These are phyloP conservation scores for Cryptosporidium bovis DNA, from an alignment of 169 alveolate genomes.

Conservation along the genomic window DNA sequence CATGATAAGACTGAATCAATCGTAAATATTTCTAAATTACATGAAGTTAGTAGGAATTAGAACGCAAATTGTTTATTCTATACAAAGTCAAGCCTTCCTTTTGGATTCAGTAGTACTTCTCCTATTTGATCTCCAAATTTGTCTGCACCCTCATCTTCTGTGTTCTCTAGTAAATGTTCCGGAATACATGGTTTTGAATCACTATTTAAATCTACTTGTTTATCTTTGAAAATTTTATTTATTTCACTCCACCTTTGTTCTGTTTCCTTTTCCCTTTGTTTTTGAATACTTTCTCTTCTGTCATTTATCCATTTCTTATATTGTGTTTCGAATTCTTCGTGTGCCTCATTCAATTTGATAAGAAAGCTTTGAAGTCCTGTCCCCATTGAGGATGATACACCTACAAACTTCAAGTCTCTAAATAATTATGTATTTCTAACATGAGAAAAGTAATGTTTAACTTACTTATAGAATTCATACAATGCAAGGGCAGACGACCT, in stretches of 20 bases:
- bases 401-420: conserved; percentile 79
- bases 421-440: not conserved
- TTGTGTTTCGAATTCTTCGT: conserved; percentile 81
- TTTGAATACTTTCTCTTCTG: conserved; percentile 76
- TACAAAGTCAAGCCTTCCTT: conserved; percentile 29
- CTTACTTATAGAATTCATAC: conserved; percentile 89
- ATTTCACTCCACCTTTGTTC: conserved; percentile 77
- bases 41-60: conserved; percentile 34
- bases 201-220: not conserved
- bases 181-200: conserved; percentile 51
- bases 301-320: conserved; percentile 74
- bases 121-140: conserved; percentile 26
- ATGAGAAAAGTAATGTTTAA: not conserved
- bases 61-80: not conserved
- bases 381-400: conserved; percentile 88
- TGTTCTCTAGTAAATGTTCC: conserved; percentile 36
- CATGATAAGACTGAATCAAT: conserved; percentile 65
- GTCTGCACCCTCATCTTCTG: conserved; percentile 7
- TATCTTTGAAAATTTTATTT: conserved; percentile 17
- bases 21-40: conserved; percentile 54
- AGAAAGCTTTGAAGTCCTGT: conserved; percentile 87
- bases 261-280: conserved; percentile 74
- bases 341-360: conserved; percentile 77
- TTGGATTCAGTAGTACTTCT: conserved; percentile 30
- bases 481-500: conserved; percentile 91